These are phyloP conservation scores for Oenanthe sinensis DNA, from an alignment of 129 eudicot genomes.

Conservation along the genomic window DNA sequence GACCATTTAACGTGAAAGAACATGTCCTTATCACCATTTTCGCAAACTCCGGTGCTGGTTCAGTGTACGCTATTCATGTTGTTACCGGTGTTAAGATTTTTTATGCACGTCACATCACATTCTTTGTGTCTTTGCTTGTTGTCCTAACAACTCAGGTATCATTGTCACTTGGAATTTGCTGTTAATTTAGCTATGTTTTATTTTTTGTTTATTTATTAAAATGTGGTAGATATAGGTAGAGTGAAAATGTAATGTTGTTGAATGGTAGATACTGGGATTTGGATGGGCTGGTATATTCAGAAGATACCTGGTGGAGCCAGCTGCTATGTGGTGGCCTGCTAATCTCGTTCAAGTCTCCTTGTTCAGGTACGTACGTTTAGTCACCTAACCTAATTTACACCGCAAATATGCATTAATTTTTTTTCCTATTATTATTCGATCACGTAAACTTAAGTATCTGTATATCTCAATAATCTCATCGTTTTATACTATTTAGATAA, in stretches of 20 bases:
- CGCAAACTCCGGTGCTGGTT: slow-evolving; percentile 91
- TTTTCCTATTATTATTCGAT: too few relatives aligned
- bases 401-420: too few relatives aligned
- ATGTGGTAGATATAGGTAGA: not conserved
- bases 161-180: not conserved
- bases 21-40: slow-evolving; percentile 86
- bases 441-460: too few relatives aligned
- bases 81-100: slow-evolving; percentile 84
- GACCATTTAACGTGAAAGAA: slow-evolving; percentile 91
- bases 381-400: not conserved
- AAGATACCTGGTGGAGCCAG: slow-evolving; percentile 84
- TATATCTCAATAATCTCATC: too few relatives aligned
- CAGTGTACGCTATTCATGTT: slow-evolving; percentile 82
- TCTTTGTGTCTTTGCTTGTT: slow-evolving; percentile 73
- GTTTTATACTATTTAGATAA: too few relatives aligned
- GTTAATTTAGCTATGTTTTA: not conserved
- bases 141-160: slow-evolving; percentile 80
- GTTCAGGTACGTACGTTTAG: slow-evolving; percentile 43
- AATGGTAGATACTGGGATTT: slow-evolving; percentile 79
- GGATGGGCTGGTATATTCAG: slow-evolving; percentile 99
- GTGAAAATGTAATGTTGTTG: slow-evolving; percentile 5
- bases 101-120: slow-evolving; percentile 60
- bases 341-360: slow-evolving; percentile 93
- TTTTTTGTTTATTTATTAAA: not conserved
- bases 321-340: slow-evolving; percentile 99